Evolutionary conservation across 2,329 filamentous ascomycete genomes (phyloP).

Genomic region (Penicillium freii): DNA sequence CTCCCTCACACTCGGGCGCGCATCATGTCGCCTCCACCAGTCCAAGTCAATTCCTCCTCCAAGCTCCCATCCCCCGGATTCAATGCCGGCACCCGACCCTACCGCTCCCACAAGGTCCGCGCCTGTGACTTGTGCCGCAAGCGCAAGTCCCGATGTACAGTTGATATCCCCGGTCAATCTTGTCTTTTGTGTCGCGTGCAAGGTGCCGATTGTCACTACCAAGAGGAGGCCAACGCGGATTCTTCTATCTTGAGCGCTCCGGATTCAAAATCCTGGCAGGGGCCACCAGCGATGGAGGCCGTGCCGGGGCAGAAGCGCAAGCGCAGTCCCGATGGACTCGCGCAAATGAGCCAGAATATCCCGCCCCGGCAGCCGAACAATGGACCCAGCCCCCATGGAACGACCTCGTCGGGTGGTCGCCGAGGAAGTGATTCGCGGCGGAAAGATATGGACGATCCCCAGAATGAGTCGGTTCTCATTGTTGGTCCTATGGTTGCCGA

Average conservation of each 20-base stretch:
- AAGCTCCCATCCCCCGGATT: constrained; percentile 38
- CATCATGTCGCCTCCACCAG: constrained; percentile 35
- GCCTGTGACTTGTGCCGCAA: constrained; percentile 61
- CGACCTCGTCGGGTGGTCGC: constrained; percentile 23
- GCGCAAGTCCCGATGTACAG: constrained; percentile 61
- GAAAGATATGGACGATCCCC: constrained; percentile 35
- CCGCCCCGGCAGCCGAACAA: constrained; percentile 21
- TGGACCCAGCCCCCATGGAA: constrained; percentile 27
- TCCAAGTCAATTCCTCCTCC: constrained; percentile 31
- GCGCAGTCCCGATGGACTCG: constrained; percentile 31
- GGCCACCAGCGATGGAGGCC: constrained; percentile 25
- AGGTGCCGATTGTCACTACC: constrained; percentile 57
- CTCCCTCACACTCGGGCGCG: constrained; percentile 14
- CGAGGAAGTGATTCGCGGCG: constrained; percentile 34
- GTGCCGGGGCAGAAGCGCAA: constrained; percentile 39
- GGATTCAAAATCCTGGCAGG: constrained; percentile 31
- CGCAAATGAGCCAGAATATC: constrained; percentile 19
- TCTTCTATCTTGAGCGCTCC: constrained; percentile 25
- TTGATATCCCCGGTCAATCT: constrained; percentile 52
- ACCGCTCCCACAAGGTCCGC: constrained; percentile 61
- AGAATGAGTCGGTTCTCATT: constrained; percentile 53
- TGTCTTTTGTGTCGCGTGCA: constrained; percentile 61
- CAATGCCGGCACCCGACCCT: constrained; percentile 52
- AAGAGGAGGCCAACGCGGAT: constrained; percentile 38
- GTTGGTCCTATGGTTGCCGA: constrained; percentile 60